phyloP scores from a whole-genome alignment of 2,329 filamentous ascomycete species.

The Septoria petroselini region DNA sequence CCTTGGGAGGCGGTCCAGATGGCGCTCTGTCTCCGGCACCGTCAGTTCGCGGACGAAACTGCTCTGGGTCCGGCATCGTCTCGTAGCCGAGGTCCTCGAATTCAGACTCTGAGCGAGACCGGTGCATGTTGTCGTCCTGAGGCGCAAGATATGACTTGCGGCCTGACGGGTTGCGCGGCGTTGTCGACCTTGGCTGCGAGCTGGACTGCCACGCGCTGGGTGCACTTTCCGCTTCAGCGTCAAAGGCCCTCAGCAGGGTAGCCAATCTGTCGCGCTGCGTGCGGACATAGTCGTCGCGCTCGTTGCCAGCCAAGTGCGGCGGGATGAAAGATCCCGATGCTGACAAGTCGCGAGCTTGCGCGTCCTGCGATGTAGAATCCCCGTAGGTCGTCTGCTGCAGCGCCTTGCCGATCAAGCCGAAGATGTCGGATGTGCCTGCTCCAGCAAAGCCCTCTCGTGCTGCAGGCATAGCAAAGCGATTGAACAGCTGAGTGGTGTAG shows the following conservation, averaged over 20 bases:
- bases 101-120: slow-evolving; percentile 80
- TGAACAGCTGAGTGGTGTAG: slow-evolving; percentile 80
- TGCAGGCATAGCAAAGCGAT: slow-evolving; percentile 78
- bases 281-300: slow-evolving; percentile 70
- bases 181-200: slow-evolving; percentile 25
- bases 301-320: slow-evolving; percentile 63
- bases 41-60: slow-evolving; percentile 24
- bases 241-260: slow-evolving; percentile 71
- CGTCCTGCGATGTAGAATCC: slow-evolving; percentile 39
- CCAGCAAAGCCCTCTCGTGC: slow-evolving; percentile 54
- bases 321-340: slow-evolving; percentile 67
- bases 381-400: slow-evolving; percentile 52
- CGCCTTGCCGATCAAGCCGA: slow-evolving; percentile 71
- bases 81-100: slow-evolving; percentile 60
- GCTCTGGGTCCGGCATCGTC: slow-evolving; percentile 38
- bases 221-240: slow-evolving; percentile 66
- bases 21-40: background rate
- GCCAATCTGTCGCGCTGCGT: slow-evolving; percentile 75
- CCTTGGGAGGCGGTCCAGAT: slow-evolving; percentile 16
- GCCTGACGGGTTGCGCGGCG: slow-evolving; percentile 27
- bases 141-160: slow-evolving; percentile 33
- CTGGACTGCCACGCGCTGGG: slow-evolving; percentile 24
- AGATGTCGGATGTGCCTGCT: slow-evolving; percentile 63
- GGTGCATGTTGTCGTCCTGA: slow-evolving; percentile 54
- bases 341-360: slow-evolving; percentile 51